These are phyloP conservation scores for Helianthus annuus DNA, from an alignment of 129 eudicot species.

Conservation along the genomic window DNA sequence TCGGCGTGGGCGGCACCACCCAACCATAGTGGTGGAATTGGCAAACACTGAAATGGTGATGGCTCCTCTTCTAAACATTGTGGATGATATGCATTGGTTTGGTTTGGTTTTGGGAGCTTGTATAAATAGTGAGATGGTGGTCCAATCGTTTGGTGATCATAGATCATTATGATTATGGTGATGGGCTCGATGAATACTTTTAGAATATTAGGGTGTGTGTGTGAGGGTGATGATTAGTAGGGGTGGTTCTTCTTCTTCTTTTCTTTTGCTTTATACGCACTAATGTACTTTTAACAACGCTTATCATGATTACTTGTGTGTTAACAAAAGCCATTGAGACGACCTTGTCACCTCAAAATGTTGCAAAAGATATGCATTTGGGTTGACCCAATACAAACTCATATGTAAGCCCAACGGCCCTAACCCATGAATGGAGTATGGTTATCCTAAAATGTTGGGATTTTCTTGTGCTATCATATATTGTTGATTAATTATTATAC, in stretches of 20 bases:
- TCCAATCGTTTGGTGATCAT: conserved; percentile 28
- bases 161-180: conserved; percentile 39
- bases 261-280: conserved; percentile 17
- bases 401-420: background rate
- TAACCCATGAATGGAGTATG: too few species aligned
- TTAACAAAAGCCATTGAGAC: background rate
- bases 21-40: conserved; percentile 49
- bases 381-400: background rate
- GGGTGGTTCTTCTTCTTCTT: conserved; percentile 3
- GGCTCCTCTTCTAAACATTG: conserved; percentile 47
- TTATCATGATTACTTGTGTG: conserved; percentile 9
- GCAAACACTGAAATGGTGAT: conserved; percentile 49
- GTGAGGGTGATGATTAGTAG: conserved; percentile 51
- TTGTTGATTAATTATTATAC: too few species aligned
- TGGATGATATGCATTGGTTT: background rate
- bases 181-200: conserved; percentile 34
- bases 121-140: conserved; percentile 33
- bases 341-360: background rate
- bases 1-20: conserved; percentile 62
- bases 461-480: too few species aligned
- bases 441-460: too few species aligned
- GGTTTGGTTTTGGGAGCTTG: background rate
- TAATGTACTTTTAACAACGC: conserved; percentile 16
- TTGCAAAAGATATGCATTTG: background rate
- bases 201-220: conserved; percentile 25